phyloP scores from a whole-genome alignment of 768 basidiomycete genomes.

The Cystofilobasidium ferigula region DNA sequence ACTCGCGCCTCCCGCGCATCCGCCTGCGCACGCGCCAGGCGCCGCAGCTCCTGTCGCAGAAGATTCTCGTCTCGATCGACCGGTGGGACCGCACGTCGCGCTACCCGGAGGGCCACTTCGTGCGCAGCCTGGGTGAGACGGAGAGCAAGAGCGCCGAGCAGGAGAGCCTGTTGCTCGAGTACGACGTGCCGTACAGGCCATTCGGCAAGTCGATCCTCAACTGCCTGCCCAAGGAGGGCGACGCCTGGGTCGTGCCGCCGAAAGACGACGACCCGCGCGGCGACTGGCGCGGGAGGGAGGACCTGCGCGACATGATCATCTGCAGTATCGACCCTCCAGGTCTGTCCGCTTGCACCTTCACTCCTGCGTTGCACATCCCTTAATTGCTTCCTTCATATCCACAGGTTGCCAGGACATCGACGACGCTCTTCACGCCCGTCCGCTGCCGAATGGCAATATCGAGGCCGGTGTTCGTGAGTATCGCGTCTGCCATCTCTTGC shows the following conservation, averaged over 20 bases:
- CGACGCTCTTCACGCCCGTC: constrained; percentile 84
- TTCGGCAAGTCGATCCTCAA: constrained; percentile 91
- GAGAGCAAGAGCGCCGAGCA: constrained; percentile 95
- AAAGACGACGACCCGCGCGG: constrained; percentile 46
- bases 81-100: constrained; percentile 75
- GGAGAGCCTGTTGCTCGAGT: constrained; percentile 84
- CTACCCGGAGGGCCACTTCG: constrained; percentile 95
- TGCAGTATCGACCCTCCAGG: constrained; percentile 97
- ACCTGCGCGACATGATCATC: constrained; percentile 70
- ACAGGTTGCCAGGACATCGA: constrained; percentile 95
- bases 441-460: constrained; percentile 80
- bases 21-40: constrained; percentile 91
- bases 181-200: constrained; percentile 87
- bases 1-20: constrained; percentile 81
- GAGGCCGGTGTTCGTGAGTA: constrained; percentile 95
- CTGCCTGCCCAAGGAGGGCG: constrained; percentile 80
- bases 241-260: constrained; percentile 79
- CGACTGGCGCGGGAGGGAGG: constrained; percentile 74
- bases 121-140: constrained; percentile 75
- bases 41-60: constrained; percentile 72
- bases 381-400: constrained; percentile 8
- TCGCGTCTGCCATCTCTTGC: not conserved
- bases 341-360: constrained; percentile 34
- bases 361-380: too few species aligned
- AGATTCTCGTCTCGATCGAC: constrained; percentile 92